phyloP scores from a whole-genome alignment of 2,329 filamentous ascomycete genomes.

The Byssochlamys sp. region DNA sequence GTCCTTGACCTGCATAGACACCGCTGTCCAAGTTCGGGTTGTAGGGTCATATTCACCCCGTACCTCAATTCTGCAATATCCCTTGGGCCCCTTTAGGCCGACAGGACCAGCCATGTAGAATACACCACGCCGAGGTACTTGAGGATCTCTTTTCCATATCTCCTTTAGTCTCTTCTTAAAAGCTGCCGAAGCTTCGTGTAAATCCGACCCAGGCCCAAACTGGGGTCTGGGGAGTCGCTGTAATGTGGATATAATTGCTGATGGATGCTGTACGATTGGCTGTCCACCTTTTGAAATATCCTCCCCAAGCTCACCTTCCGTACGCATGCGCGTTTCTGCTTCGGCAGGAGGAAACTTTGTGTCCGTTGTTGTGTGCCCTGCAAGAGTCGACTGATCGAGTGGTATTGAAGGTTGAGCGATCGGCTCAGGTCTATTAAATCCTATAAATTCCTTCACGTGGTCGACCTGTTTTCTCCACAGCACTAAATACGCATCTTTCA shows the following conservation, averaged over 20 bases:
- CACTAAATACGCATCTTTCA: slow-evolving; percentile 24
- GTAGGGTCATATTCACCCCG: slow-evolving; percentile 27
- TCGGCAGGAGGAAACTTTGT: slow-evolving; percentile 11
- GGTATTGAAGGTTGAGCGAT: slow-evolving; percentile 9
- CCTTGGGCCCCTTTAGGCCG: slow-evolving; percentile 23
- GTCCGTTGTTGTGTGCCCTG: slow-evolving; percentile 9
- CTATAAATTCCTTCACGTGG: slow-evolving; percentile 11
- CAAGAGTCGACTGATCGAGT: slow-evolving; percentile 3
- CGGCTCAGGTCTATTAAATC: slow-evolving; percentile 6
- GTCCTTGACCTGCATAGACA: slow-evolving; percentile 24
- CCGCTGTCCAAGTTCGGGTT: slow-evolving; percentile 18
- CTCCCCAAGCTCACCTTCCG: slow-evolving; percentile 8
- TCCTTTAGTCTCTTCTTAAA: slow-evolving; percentile 23
- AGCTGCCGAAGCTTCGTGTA: slow-evolving; percentile 22
- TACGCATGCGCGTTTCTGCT: slow-evolving; percentile 10
- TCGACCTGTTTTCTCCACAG: slow-evolving; percentile 19
- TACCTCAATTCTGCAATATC: slow-evolving; percentile 27
- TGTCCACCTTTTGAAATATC: slow-evolving; percentile 9
- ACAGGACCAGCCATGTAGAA: slow-evolving; percentile 27
- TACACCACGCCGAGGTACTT: slow-evolving; percentile 20
- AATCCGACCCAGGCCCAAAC: slow-evolving; percentile 24
- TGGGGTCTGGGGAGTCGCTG: slow-evolving; percentile 26
- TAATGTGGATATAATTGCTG: slow-evolving; percentile 21
- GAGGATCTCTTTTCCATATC: slow-evolving; percentile 10
- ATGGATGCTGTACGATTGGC: slow-evolving; percentile 14